Evolutionary conservation across 768 basidiomycete genomes (phyloP), one percentile per base, ranked within the genome.

Genomic region (Rhizopogon roseolus): DNA sequence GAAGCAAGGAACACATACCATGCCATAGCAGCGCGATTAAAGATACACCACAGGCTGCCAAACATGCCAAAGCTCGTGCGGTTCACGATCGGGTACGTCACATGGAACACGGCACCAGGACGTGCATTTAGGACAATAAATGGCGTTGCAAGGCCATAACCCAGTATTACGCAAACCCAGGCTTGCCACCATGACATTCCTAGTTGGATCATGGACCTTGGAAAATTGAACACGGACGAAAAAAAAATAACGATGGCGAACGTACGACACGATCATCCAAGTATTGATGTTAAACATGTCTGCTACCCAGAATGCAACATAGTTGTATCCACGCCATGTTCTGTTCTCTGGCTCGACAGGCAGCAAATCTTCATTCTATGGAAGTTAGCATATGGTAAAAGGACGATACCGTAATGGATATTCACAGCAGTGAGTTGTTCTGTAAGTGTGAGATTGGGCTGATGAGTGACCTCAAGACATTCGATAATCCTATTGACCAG

Each of bases 101-200:
- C 70, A 62, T 92, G 88, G 62, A 85, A 85, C 11, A 87, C 73
- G 2, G 88, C 89, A 44, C 89, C 88, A 5, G 86, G 86, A 28
- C 86, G 79, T 25, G 87, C 90, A 63, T 91, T 93, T 58, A 88
- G 66, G 25, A 84, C 84, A 55, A 93, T 77, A 70, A 94, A 86
- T 0, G 82, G 82, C 1, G 86, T 82, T 19, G 81, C 80, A 53
- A 82, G 55, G 1, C 64, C 80, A 65, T 75, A 87, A 43, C 75
- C 83, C 36, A 86, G 58, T 85, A 83, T 87, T 10, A 86, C 85
- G 55, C 85, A 90, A 50, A 92, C 76, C 86, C 90, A 88, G 14
- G 90, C 84, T 65, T 90, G 86, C 88, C 87, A 91, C 88, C 87
- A 90, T 0, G 84, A 84, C 29, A 90, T 76, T 3, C 85, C 85